Evolutionary conservation across 495 filamentous ascomycete species (phyloP), one percentile per base, ranked within the genome.

Genomic region (Hyaloscypha bicolor): DNA sequence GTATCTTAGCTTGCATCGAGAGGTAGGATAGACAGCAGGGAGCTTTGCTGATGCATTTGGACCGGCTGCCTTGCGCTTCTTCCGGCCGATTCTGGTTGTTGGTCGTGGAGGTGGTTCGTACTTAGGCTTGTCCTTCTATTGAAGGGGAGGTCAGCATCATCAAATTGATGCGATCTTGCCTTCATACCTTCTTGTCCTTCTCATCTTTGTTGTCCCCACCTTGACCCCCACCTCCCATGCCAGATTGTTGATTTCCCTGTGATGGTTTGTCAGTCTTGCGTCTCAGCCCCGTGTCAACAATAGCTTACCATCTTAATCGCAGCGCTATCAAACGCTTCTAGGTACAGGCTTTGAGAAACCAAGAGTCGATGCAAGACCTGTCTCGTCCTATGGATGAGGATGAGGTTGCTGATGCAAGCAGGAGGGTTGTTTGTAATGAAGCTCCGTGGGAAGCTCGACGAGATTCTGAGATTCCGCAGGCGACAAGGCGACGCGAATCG

Each of bases 41-140:
- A 99, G 88, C 79, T 99, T 99, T 29, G 93, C 90, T 11, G 95
- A 90, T 48, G 95, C 93, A 78, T 93, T 97, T 64, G 93, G 92
- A 60, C 95, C 96, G 65, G 90, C 93, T 42, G 86, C 87, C 86
- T 89, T 95, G 81, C 93, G 93, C 87, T 98, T 98, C 89, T 93
- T 96, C 70, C 94, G 91, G n/a, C 95, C 95, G 76, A 99, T 90
- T 75, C 95, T 93, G 66, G 95, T 98, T 39, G 95, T 99, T 52
- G 95, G 95, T 67, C 92, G 91, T 77, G 96, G 96, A 66, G 95
- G 95, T 57, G 95, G 95, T 77, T 99, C 95, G 83, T 99, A 98
- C 90, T 93, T 97, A 69, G 96, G 95, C 87, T 98, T 98, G 57
- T 98, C 93, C 85, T 99, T 97, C 93, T 98, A 75, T 48, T 48